Evolutionary conservation across 208 protist genomes (phyloP), one percentile per base, ranked within the genome.

Genomic region (Acanthamoeba rhysodes): DNA sequence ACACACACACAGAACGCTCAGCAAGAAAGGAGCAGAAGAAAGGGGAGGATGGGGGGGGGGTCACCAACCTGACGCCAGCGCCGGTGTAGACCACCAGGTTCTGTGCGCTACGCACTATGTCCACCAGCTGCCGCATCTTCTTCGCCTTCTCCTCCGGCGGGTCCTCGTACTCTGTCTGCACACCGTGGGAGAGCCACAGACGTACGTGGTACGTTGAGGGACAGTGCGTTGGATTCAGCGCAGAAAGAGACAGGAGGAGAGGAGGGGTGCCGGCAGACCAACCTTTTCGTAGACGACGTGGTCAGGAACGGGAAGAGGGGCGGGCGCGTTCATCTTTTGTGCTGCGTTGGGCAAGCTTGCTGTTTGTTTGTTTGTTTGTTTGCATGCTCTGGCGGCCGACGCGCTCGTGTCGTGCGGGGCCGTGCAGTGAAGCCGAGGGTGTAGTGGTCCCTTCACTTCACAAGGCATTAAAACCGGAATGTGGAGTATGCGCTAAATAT

Each of bases 121-220:
- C 70, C 16, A 78, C 37, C 70, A 78, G n/a, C 29, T 78, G 70
- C 29, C 10, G 9, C 29, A 78, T 48, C 29, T 78, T 78, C 32
- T 48, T 20, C 0, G 29, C 70, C n/a, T n/a, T 34, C 70, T 48
- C 20, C 70, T 29, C 29, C 7, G 70, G 70, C 4, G 70, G 70
- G 70, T 78, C 70, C 29, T 78, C 29, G 12, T 78, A 78, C 70
- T 78, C 70, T 20, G 70, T 78, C 70, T 78, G 29, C 66, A 72
- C 66, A 8, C 10, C 66, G 7, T 74, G 7, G 20, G 66, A 74
- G 14, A 8, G 16, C 10, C 20, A 12, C 55, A 62, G 4, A 18
- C 12, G 32, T 27, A 0, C 70, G 70, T 45, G 41, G 37, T 3
- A 41, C 37, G 37, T 41, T 41, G 37, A 41, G 37, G n/a, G n/a